Conservation (phyloP, 75 land plant species). For the Ceratopteris richardii region DNA sequence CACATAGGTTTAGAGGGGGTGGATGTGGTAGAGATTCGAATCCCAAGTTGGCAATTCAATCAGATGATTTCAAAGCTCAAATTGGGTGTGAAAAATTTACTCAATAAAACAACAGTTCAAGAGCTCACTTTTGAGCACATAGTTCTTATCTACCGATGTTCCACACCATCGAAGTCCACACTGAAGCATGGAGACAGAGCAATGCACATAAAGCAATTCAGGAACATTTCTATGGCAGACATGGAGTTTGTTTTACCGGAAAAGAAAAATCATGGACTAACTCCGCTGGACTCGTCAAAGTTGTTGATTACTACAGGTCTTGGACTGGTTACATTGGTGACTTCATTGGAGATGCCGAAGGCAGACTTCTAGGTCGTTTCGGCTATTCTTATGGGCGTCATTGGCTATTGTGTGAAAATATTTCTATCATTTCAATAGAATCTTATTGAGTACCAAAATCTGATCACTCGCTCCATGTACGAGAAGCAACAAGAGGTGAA, state of each 20-base stretch:
- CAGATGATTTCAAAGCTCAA: too few species aligned
- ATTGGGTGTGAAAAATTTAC: slow-evolving; percentile 50
- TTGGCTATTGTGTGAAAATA: slow-evolving; percentile 85
- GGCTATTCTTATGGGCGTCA: slow-evolving; percentile 60
- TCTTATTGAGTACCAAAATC: slow-evolving; percentile 61
- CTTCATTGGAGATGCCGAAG: slow-evolving; percentile 66
- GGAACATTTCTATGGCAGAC: slow-evolving; percentile 95
- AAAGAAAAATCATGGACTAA: slow-evolving; percentile 92
- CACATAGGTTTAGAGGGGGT: too few species aligned
- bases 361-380: slow-evolving; percentile 75
- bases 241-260: slow-evolving; percentile 98
- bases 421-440: slow-evolving; percentile 91
- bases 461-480: slow-evolving; percentile 92
- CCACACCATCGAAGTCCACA: slow-evolving; percentile 19
- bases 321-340: slow-evolving; percentile 75
- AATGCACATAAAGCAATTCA: slow-evolving; percentile 77
- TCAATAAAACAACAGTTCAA: slow-evolving; percentile 60
- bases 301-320: slow-evolving; percentile 60
- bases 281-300: slow-evolving; percentile 96
- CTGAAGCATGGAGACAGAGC: slow-evolving; percentile 42
- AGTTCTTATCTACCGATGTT: slow-evolving; percentile 98
- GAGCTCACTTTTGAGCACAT: slow-evolving; percentile 95
- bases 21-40: too few species aligned
- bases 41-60: too few species aligned
- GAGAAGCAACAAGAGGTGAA: slow-evolving; percentile 99